Evolutionary conservation across 345 rosid genomes (phyloP).

Genomic region (Gossypium arboreum): DNA sequence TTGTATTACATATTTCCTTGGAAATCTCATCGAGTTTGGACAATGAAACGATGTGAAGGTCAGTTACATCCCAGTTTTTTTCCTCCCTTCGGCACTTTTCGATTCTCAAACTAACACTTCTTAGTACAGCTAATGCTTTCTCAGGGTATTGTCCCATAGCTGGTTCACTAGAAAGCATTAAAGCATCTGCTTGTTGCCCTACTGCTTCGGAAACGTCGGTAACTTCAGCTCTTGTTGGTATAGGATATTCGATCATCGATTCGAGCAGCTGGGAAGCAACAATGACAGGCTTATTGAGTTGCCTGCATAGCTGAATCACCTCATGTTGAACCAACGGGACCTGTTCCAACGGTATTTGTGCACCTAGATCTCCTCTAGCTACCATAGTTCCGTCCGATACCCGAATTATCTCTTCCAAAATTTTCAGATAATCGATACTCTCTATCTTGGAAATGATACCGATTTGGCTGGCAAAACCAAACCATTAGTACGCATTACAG

Average conservation of each 20-base stretch:
- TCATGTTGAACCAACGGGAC: conserved; percentile 89
- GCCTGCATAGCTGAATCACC: conserved; percentile 78
- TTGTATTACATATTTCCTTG: conserved; percentile 87
- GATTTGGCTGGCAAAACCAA: conserved; percentile 50
- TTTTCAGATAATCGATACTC: conserved; percentile 77
- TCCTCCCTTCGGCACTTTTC: conserved; percentile 96
- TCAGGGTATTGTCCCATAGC: conserved; percentile 99
- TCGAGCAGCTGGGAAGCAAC: conserved; percentile 93
- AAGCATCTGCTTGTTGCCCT: conserved; percentile 88
- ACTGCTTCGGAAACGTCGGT: conserved; percentile 97
- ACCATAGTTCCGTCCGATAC: conserved; percentile 99
- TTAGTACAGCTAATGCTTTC: conserved; percentile 81
- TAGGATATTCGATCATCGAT: conserved; percentile 97
- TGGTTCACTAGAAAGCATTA: conserved; percentile 97
- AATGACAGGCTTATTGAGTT: conserved; percentile 76
- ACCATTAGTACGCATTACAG: not conserved
- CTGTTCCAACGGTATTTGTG: conserved; percentile 96
- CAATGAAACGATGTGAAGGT: conserved; percentile 59
- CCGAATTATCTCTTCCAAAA: conserved; percentile 71
- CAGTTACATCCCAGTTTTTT: conserved; percentile 66
- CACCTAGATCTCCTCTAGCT: conserved; percentile 95
- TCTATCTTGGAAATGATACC: conserved; percentile 92
- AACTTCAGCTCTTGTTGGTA: conserved; percentile 97
- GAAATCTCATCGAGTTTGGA: conserved; percentile 62
- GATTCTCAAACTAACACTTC: conserved; percentile 85